A percentile compares a stretch with the other conserved stretches of the same genome.
These are phyloP conservation scores for Gryganskiella cystojenkinii DNA, from an alignment of 192 early-diverging fungal genomes.

Conservation along the genomic window DNA sequence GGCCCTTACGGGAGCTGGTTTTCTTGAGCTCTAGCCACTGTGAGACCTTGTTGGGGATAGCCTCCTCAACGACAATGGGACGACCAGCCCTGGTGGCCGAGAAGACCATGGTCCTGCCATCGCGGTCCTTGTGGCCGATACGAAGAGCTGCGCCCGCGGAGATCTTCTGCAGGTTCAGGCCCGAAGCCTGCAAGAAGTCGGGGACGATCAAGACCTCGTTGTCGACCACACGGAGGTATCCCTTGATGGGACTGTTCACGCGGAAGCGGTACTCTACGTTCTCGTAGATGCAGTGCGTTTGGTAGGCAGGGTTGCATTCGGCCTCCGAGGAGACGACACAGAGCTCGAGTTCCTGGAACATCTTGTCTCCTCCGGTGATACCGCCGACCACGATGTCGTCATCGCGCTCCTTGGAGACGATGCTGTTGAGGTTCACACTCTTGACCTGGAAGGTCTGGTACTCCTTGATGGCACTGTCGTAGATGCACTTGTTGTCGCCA, in stretches of 20 bases:
- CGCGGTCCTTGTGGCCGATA: conserved; percentile 5
- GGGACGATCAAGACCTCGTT: neutral
- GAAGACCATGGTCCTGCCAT: neutral
- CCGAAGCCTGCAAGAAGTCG: neutral
- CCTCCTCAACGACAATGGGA: conserved; percentile 5
- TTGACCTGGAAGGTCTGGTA: conserved; percentile 15
- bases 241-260: neutral
- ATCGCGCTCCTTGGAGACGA: conserved; percentile 3
- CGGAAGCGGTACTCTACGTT: conserved; percentile 20
- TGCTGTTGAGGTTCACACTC: neutral
- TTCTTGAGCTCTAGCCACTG: neutral
- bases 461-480: conserved; percentile 12
- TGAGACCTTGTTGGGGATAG: conserved; percentile 1
- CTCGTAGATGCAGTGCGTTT: conserved; percentile 2
- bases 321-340: conserved; percentile 14
- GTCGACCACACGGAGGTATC: conserved; percentile 8
- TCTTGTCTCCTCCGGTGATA: neutral
- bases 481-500: no score
- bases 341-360: conserved; percentile 2
- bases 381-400: conserved; percentile 9
- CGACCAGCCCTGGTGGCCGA: conserved; percentile 1
- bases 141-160: neutral
- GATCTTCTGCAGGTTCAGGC: conserved; percentile 3
- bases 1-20: neutral
- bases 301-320: neutral